Evolutionary conservation across 1,139 yeast genomes (phyloP).

Genomic region (Scheffersomyces parashehatae): DNA sequence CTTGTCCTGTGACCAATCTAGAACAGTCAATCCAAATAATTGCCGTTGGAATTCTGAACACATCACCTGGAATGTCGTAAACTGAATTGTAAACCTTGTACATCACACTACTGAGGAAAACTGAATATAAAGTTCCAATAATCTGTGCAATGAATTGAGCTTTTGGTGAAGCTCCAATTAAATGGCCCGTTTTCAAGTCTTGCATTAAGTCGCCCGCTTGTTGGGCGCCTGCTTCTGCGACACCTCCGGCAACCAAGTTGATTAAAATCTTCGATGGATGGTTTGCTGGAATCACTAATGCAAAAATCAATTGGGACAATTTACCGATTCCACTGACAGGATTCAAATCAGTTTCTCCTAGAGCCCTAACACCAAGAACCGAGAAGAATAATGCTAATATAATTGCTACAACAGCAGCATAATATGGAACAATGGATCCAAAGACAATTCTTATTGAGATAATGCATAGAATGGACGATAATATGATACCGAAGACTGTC

Average conservation of each 20-base stretch:
- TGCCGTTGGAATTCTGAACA: conserved; percentile 91
- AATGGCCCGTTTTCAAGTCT: conserved; percentile 91
- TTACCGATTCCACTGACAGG: conserved; percentile 98
- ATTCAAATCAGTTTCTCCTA: conserved; percentile 94
- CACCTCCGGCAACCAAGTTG: conserved; percentile 91
- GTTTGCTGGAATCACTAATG: conserved; percentile 70
- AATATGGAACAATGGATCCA: conserved; percentile 69
- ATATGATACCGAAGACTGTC: conserved; percentile 60
- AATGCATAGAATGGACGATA: conserved; percentile 69
- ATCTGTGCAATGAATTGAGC: conserved; percentile 92
- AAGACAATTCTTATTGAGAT: conserved; percentile 65
- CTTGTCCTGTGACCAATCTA: conserved; percentile 86
- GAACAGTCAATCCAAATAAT: conserved; percentile 97
- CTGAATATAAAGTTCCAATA: conserved; percentile 84
- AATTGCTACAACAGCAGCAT: conserved; percentile 68
- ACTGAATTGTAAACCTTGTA: conserved; percentile 79
- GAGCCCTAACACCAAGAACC: conserved; percentile 84
- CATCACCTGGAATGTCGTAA: conserved; percentile 78
- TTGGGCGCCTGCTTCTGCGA: conserved; percentile 98
- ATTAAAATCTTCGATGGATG: conserved; percentile 83
- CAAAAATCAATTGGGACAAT: conserved; percentile 84
- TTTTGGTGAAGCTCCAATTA: conserved; percentile 86
- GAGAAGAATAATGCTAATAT: conserved; percentile 76
- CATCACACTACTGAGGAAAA: conserved; percentile 75
- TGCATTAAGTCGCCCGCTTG: conserved; percentile 99